Evolutionary conservation across 2,329 filamentous ascomycete genomes (phyloP).

Genomic region (Fusarium sp.): DNA sequence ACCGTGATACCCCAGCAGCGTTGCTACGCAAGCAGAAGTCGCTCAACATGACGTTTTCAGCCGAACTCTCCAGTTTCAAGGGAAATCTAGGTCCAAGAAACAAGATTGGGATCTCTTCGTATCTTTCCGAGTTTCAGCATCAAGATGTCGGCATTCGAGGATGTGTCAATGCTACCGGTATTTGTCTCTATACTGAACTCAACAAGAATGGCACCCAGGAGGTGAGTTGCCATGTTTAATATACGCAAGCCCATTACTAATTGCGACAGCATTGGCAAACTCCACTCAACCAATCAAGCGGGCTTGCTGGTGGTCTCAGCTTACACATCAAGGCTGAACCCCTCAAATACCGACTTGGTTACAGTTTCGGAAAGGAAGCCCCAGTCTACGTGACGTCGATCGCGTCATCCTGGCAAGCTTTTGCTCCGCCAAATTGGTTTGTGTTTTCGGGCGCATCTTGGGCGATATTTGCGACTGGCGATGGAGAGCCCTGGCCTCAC

Average conservation of each 20-base stretch:
- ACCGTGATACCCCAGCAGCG: neutral
- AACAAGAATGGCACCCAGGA: neutral
- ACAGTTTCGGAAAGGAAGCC: neutral
- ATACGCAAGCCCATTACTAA: neutral
- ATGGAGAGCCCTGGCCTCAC: neutral
- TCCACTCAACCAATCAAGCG: neutral
- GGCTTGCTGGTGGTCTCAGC: neutral
- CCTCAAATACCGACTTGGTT: neutral
- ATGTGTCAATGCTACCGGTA: neutral
- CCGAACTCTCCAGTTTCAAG: neutral
- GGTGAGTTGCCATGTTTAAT: neutral
- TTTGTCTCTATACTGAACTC: neutral
- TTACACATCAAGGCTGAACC: neutral
- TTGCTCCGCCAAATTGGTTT: neutral
- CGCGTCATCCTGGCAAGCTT: neutral
- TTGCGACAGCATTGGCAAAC: neutral
- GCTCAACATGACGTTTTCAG: neutral
- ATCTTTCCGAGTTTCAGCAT: neutral
- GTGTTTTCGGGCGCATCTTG: neutral
- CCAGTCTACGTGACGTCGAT: neutral
- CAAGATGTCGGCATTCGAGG: neutral
- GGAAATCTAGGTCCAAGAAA: neutral
- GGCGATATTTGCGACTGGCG: neutral
- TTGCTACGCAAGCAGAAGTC: neutral
- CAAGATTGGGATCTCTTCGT: neutral